These are phyloP conservation scores for Thalassiosira exigua DNA, from an alignment of 352 stramenopile species.

Conservation along the genomic window DNA sequence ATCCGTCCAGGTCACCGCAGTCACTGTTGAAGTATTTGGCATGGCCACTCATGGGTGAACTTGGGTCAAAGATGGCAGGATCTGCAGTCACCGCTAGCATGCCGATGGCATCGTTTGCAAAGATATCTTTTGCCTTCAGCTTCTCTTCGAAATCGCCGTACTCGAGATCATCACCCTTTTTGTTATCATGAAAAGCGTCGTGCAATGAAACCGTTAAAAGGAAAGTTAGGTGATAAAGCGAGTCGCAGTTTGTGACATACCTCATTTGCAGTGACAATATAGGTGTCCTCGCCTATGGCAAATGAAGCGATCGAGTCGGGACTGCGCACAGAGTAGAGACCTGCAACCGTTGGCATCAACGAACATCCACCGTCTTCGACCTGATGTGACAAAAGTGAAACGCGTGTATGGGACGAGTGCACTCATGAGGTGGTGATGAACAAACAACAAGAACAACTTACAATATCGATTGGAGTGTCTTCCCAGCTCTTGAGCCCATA, in stretches of 20 bases:
- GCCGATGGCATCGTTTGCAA: constrained; percentile 41
- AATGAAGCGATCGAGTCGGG: constrained; percentile 58
- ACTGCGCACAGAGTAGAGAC: constrained; percentile 29
- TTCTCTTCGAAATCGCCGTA: constrained; percentile 64
- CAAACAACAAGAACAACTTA: too few species aligned
- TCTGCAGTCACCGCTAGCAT: constrained; percentile 27
- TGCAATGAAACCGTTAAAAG: not conserved
- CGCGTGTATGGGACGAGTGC: not conserved
- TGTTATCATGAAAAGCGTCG: not conserved
- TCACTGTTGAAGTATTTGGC: constrained; percentile 57
- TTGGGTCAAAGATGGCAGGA: constrained; percentile 52
- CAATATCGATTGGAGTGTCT: constrained; percentile 49
- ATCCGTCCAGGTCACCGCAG: constrained; percentile 25
- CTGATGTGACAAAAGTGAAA: not conserved
- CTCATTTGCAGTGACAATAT: constrained; percentile 67
- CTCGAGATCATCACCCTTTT: constrained; percentile 45
- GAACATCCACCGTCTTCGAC: constrained; percentile 59
- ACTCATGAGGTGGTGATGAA: too few species aligned
- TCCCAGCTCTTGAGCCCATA: constrained; percentile 63
- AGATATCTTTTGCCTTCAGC: constrained; percentile 50
- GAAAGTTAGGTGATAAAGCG: not conserved
- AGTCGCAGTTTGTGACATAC: constrained; percentile 7
- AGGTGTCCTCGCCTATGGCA: constrained; percentile 50
- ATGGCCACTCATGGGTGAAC: constrained; percentile 24
- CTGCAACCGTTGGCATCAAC: constrained; percentile 35